A percentile compares a stretch with the other conserved stretches of the same genome.
Conservation (phyloP, 345 rosid genomes). For the Diplotaxis tenuifolia region DNA sequence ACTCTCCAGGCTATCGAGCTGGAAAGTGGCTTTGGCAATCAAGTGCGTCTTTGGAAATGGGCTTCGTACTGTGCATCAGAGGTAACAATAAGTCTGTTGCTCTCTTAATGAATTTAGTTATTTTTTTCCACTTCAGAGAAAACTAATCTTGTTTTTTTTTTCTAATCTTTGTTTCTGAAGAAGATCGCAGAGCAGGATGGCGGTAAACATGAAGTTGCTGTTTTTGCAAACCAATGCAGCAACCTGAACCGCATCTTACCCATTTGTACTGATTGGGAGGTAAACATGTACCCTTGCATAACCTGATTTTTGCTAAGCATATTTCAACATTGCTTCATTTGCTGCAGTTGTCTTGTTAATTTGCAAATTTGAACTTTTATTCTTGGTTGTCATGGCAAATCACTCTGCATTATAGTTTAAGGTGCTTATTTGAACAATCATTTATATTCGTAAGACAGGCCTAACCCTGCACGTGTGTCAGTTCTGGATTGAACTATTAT, state of each 20-base stretch:
- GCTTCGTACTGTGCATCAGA: conserved; percentile 93
- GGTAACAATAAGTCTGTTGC: conserved; percentile 43
- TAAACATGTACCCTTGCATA: conserved; percentile 29
- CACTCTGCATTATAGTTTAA: neutral
- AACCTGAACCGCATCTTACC: conserved; percentile 85
- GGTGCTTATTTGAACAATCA: neutral
- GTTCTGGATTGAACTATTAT: neutral
- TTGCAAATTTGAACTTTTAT: neutral
- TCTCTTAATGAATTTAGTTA: neutral
- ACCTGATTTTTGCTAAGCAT: neutral
- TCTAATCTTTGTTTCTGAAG: conserved; percentile 44
- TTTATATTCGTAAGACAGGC: neutral
- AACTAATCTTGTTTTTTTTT: neutral
- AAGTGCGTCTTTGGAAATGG: conserved; percentile 94
- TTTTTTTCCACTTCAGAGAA: neutral
- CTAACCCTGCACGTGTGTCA: conserved; percentile 17
- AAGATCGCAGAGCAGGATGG: conserved; percentile 87
- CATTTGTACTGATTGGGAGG: conserved; percentile 99
- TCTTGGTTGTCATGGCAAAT: conserved; percentile 9
- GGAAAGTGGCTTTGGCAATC: conserved; percentile 90
- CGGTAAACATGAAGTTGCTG: conserved; percentile 81
- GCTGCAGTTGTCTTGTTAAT: neutral
- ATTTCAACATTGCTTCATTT: neutral
- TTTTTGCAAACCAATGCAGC: conserved; percentile 87
- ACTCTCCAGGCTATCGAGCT: conserved; percentile 87